Conservation (phyloP, 108 stramenopile genomes). For the Cylindrotheca fusiformis region DNA sequence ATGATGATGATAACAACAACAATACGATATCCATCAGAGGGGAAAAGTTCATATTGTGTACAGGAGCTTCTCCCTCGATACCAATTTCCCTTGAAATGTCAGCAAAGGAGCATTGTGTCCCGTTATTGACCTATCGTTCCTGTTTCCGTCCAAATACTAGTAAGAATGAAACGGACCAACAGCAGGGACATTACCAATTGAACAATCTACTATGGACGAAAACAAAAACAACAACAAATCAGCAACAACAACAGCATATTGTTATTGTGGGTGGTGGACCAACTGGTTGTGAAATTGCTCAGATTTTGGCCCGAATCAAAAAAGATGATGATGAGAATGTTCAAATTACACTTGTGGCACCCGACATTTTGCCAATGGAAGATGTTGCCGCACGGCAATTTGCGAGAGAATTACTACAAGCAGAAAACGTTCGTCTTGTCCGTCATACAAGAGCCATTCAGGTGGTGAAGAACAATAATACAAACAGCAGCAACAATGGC, state of each 20-base stretch:
- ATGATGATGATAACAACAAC: background rate
- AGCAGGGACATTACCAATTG: too few species aligned
- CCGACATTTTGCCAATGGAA: conserved; percentile 16
- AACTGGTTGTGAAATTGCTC: conserved; percentile 41
- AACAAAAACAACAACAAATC: background rate
- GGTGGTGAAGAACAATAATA: background rate
- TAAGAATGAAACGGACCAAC: background rate
- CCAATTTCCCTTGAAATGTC: conserved; percentile 15
- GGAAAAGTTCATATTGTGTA: conserved; percentile 39
- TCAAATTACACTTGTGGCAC: conserved; percentile 25
- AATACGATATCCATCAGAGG: background rate
- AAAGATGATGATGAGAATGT: conserved; percentile 3
- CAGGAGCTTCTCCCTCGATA: conserved; percentile 43
- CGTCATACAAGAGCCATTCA: background rate
- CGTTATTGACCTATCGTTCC: conserved; percentile 32
- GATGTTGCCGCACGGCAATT: conserved; percentile 22
- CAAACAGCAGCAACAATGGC: background rate
- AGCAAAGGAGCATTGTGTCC: conserved; percentile 19
- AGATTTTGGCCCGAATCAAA: conserved; percentile 27
- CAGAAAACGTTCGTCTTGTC: conserved; percentile 9
- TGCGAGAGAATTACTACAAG: conserved; percentile 15
- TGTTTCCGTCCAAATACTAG: conserved; percentile 24
- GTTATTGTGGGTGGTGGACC: conserved; percentile 50
- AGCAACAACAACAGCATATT: conserved; percentile 20
- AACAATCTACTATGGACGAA: conserved; percentile 4